Evolutionary conservation across 768 basidiomycete genomes (phyloP), one percentile per base, ranked within the genome.

Genomic region (Xerocomellus chrysenteron): DNA sequence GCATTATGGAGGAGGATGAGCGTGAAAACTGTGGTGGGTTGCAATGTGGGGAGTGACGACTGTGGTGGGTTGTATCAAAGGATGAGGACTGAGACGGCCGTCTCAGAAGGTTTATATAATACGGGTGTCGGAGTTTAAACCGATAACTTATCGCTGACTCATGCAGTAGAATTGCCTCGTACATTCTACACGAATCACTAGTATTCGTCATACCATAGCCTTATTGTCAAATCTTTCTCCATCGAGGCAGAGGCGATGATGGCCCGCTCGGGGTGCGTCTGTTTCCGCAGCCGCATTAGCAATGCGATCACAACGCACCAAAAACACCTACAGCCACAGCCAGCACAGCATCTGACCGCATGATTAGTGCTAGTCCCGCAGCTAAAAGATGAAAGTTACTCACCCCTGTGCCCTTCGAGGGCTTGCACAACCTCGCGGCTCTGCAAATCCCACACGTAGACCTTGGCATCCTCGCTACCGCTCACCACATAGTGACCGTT

Each of bases 361-460:
- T 24, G 10, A 16, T 32, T 43, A 63, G 43, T 57, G 50, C 8
- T 37, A 26, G 37, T 9, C 19, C 26, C 39, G 26, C 26, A 28
- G 26, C 26, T 32, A 12, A 33, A 49, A 14, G 43, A 21, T 26
- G 40, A 32, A 53, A 28, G 19, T 14, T 28, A 61, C 74, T 19
- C 40, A 92, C 92, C 94, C 75, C 87, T 79, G 72, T 95, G 94
- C 2, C 90, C 88, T 59, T 91, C 84, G 13, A 91, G 75, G 13
- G 82, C 71, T 67, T 96, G 93, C 36, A 87, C 73, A 7, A 94
- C 74, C 66, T 90, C 78, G 24, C 92, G 79, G 9, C 83, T 86
- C 70, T 95, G 92, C 50, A 98, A 68, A 68, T 97, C 90, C 92
- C 94, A 97, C 32, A 97, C 76, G 61, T 90, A 90, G 28, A 94